Conservation (phyloP, 768 basidiomycete genomes). For the Mycena maculata region DNA sequence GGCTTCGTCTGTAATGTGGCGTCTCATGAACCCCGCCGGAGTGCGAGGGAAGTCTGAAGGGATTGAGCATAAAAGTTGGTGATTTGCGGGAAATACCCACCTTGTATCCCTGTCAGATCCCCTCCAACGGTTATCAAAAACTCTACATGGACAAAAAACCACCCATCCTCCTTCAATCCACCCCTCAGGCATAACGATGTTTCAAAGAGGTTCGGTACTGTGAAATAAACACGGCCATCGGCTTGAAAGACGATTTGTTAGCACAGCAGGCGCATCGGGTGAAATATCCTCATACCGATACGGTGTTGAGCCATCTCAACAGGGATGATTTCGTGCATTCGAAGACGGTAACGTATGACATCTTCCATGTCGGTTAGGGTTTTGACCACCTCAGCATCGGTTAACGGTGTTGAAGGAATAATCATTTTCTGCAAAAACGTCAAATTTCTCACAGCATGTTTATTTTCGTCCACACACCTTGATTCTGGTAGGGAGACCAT, state of each 20-base stretch:
- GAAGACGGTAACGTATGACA: conserved; percentile 81
- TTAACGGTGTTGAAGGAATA: conserved; percentile 72
- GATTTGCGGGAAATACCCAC: conserved; percentile 45
- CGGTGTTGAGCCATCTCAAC: conserved; percentile 80
- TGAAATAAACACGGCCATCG: conserved; percentile 85
- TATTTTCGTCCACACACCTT: conserved; percentile 61
- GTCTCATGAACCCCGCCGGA: conserved; percentile 71
- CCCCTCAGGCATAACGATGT: conserved; percentile 81
- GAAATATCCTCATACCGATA: conserved; percentile 61
- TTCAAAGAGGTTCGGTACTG: conserved; percentile 77
- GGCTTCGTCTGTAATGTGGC: conserved; percentile 79
- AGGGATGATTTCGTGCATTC: conserved; percentile 83
- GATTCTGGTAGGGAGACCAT: conserved; percentile 82
- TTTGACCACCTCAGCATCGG: conserved; percentile 71
- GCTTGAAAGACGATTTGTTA: conserved; percentile 52
- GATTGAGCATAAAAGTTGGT: neutral
- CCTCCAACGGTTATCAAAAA: conserved; percentile 81
- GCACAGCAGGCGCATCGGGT: conserved; percentile 23
- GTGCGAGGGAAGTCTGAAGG: conserved; percentile 76
- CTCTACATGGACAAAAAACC: conserved; percentile 87
- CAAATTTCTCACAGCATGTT: conserved; percentile 4
- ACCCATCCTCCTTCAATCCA: conserved; percentile 74
- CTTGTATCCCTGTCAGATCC: conserved; percentile 78
- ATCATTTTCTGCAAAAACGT: conserved; percentile 67
- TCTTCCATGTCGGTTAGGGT: conserved; percentile 81